Base-by-base conservation (phyloP, 768 basidiomycete genomes). In the Russula compacta region DNA sequence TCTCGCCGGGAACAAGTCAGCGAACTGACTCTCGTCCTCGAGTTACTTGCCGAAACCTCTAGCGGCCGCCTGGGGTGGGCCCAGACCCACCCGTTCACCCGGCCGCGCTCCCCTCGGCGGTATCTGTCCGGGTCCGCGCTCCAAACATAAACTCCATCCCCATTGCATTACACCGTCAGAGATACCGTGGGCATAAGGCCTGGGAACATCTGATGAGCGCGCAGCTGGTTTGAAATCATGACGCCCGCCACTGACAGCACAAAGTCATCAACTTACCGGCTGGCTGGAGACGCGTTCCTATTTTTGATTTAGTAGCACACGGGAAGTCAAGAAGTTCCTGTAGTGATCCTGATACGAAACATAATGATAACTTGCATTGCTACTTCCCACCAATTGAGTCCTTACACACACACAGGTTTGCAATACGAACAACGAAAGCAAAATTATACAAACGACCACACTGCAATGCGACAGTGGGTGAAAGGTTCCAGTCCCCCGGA, bases 331-430 rank as follows among this genome's bases (percentile, higher is more conserved):
- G 33, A 40, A 38, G 36, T 29, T 32, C 48, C 53, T 44, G 35
- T 46, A n/a, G 35, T 15, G n/a, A 24, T 40, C 48, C 39, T 40
- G 56, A 47, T 63, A 40, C 57, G 44, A 63, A 60, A 58, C 61
- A 63, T 63, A 63, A 63, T 63, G 56, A 63, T 63, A 63, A 38
- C 46, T 58, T 63, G 56, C 39, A 63, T 58, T 63, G 52, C 56
- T 58, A 62, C 56, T 54, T 58, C 52, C 52, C 44, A 62, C 61
- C 52, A 36, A 58, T 58, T 47, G 47, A 58, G 47, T 42, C 56
- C 56, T 49, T 58, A 63, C 61, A 62, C 51, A 54, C 53, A 29
- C 50, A 54, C 53, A 32, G 14, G 36, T 52, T 48, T 58, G 56
- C 57, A 58, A 58, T 63, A 49, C 61, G 56, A 53, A 63, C 61